These are phyloP conservation scores for Colletotrichum neosansevieriae DNA, from an alignment of 2,329 filamentous ascomycete species.

Conservation along the genomic window DNA sequence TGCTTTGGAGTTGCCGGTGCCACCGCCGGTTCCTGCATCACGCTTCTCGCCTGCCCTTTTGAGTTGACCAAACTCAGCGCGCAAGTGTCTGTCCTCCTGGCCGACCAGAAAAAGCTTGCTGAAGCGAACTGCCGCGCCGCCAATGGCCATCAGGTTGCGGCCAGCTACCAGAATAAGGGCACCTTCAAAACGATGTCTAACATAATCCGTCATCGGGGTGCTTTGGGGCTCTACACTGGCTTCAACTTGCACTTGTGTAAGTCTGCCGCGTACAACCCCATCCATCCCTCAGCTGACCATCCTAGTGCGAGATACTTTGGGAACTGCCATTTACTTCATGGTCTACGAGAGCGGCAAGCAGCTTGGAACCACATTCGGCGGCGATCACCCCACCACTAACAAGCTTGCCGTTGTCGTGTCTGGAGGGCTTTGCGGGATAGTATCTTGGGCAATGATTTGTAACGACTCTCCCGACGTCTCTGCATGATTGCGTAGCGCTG, in stretches of 20 bases:
- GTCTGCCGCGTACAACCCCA: slow-evolving; percentile 48
- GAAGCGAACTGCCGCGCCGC: slow-evolving; percentile 50
- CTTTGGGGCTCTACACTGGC: slow-evolving; percentile 82
- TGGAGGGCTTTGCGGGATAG: slow-evolving; percentile 84
- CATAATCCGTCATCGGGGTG: slow-evolving; percentile 80
- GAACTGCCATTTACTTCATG: slow-evolving; percentile 88
- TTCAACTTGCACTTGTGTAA: slow-evolving; percentile 82
- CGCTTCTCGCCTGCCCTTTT: slow-evolving; percentile 86
- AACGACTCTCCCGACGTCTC: slow-evolving; percentile 49
- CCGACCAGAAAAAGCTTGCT: slow-evolving; percentile 62
- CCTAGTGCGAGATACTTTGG: slow-evolving; percentile 82
- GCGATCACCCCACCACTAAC: slow-evolving; percentile 79
- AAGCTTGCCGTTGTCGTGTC: slow-evolving; percentile 83
- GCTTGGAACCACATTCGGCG: slow-evolving; percentile 78
- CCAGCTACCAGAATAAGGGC: slow-evolving; percentile 82
- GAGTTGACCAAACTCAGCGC: slow-evolving; percentile 91
- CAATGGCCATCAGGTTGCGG: slow-evolving; percentile 69
- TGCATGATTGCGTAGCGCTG: slow-evolving; percentile 14
- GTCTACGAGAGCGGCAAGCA: slow-evolving; percentile 91
- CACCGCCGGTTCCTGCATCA: slow-evolving; percentile 83
- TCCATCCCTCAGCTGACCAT: slow-evolving; percentile 16
- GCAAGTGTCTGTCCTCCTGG: slow-evolving; percentile 84
- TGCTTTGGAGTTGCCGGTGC: slow-evolving; percentile 85
- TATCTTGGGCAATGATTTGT: slow-evolving; percentile 85
- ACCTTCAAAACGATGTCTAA: slow-evolving; percentile 82